These are phyloP conservation scores for Brachypodium distachyon DNA, from an alignment of 202 grass and related monocot species.

Conservation along the genomic window DNA sequence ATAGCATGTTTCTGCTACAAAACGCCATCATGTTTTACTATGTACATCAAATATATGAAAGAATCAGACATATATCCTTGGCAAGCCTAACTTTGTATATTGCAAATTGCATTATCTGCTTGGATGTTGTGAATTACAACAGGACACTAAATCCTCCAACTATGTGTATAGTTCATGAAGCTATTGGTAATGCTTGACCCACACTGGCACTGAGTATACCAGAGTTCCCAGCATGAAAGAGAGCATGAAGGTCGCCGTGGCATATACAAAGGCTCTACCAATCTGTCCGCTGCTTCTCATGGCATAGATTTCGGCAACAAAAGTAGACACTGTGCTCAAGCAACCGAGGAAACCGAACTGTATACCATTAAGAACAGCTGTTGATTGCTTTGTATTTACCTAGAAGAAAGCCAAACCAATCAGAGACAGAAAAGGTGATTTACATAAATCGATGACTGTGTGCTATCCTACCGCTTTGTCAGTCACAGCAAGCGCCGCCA, in stretches of 20 bases:
- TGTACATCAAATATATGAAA: constrained; percentile 1
- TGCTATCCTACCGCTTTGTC: constrained; percentile 52
- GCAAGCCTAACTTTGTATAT: background rate
- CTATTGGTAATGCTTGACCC: constrained; percentile 29
- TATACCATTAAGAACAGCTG: constrained; percentile 38
- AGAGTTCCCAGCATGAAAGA: constrained; percentile 63
- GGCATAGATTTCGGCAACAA: constrained; percentile 79
- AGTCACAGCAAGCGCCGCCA: constrained; percentile 55
- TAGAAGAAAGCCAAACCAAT: background rate
- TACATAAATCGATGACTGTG: constrained; percentile 3
- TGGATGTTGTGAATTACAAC: background rate
- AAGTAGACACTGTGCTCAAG: constrained; percentile 94
- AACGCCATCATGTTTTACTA: background rate
- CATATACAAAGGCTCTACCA: constrained; percentile 44
- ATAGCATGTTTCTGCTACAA: background rate
- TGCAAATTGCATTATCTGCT: background rate
- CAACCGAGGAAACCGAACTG: constrained; percentile 80
- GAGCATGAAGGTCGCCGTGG: constrained; percentile 29
- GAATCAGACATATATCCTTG: background rate
- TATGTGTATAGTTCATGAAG: background rate
- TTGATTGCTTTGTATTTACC: constrained; percentile 36
- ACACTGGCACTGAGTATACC: constrained; percentile 57
- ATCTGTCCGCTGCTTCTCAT: constrained; percentile 67
- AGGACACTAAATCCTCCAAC: background rate
- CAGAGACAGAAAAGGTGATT: background rate